phyloP scores from a whole-genome alignment of 257 asterid species.

The Asclepias syriaca region DNA sequence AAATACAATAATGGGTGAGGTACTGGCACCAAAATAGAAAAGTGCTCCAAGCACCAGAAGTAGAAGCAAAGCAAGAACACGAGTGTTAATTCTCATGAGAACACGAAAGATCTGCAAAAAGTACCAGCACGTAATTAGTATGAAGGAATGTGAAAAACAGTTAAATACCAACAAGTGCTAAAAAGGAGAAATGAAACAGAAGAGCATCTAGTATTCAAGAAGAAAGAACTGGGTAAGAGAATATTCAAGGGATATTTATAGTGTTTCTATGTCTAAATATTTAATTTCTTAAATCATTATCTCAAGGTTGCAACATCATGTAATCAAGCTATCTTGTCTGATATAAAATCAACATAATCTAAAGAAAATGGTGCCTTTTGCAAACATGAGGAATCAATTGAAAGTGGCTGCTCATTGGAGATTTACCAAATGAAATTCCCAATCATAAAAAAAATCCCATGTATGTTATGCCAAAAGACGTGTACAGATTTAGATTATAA shows the following conservation, averaged over 20 bases:
- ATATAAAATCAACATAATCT: not conserved
- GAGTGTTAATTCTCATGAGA: slow-evolving; percentile 71
- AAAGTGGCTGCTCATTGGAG: not conserved
- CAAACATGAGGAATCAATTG: not conserved
- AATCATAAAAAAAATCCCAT: too few species aligned
- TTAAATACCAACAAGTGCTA: not conserved
- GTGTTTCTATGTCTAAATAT: not conserved
- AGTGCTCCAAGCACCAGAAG: slow-evolving; percentile 67
- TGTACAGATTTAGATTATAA: not conserved
- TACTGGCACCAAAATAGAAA: slow-evolving; percentile 80
- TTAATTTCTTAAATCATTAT: not conserved
- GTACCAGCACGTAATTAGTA: slow-evolving; percentile 2
- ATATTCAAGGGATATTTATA: not conserved
- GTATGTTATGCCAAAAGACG: not conserved
- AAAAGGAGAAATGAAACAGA: not conserved
- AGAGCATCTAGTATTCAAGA: not conserved
- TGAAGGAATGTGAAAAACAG: slow-evolving; percentile 12
- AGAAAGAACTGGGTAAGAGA: not conserved
- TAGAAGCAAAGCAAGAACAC: slow-evolving; percentile 70
- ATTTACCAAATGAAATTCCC: too few species aligned
- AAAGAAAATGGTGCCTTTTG: not conserved
- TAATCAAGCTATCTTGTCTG: not conserved
- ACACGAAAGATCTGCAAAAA: slow-evolving; percentile 75
- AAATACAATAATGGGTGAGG: slow-evolving; percentile 85
- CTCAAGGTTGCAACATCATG: not conserved